A percentile compares a stretch with the other conserved stretches of the same genome.
Conservation (phyloP, 805 yeast genomes). For the Schwanniomyces occidentalis region DNA sequence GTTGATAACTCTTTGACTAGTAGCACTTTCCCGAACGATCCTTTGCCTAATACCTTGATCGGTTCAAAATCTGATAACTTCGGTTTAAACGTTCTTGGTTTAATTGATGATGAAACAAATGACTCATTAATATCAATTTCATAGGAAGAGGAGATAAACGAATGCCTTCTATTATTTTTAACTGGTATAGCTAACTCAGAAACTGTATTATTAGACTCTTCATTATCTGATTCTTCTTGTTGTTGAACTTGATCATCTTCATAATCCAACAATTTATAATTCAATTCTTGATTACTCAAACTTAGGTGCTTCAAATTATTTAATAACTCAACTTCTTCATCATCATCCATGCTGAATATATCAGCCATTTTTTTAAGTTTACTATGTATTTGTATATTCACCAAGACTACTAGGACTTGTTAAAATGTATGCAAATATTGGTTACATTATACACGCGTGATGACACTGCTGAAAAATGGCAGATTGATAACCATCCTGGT, state of each 20-base stretch:
- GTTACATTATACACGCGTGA: no score
- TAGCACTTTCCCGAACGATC: slow-evolving; percentile 45
- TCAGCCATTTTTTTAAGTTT: slow-evolving; percentile 36
- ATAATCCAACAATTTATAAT: slow-evolving; percentile 25
- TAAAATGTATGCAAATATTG: no score
- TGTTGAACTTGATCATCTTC: slow-evolving; percentile 6
- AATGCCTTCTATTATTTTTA: slow-evolving; percentile 17
- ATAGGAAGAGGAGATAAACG: slow-evolving; percentile 33
- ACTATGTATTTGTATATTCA: no score
- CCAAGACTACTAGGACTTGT: no score
- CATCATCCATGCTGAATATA: slow-evolving; percentile 38
- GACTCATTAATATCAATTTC: slow-evolving; percentile 35
- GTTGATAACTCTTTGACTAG: slow-evolving; percentile 38
- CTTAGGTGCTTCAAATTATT: slow-evolving; percentile 2
- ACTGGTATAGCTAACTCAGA: slow-evolving; percentile 20
- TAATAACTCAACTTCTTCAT: slow-evolving; percentile 14
- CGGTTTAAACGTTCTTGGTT: slow-evolving; percentile 21
- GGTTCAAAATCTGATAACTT: slow-evolving; percentile 41
- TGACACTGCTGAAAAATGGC: no score
- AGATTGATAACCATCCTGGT: no score
- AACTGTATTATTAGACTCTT: slow-evolving; percentile 12
- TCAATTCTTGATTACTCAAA: slow-evolving; percentile 15
- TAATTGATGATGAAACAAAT: slow-evolving; percentile 27
- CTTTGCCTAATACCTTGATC: slow-evolving; percentile 43
- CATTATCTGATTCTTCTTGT: slow-evolving; percentile 7